Percentiles rank a stretch among this genome's conserved stretches.
Conservation (phyloP, 352 stramenopile genomes). For the Pythium phragmitis region DNA sequence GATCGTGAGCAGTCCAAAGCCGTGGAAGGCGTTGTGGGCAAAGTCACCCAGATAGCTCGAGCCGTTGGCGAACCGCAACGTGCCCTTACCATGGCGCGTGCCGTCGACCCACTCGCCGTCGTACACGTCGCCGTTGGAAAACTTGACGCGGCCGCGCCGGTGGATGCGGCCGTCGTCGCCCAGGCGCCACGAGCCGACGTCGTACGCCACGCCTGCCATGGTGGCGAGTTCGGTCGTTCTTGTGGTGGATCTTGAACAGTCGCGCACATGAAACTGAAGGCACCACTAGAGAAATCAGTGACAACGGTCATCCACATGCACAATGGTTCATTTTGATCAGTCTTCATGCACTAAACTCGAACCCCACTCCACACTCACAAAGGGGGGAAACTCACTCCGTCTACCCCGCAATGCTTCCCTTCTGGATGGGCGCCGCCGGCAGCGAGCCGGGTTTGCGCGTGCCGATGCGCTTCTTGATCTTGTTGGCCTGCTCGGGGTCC, state of each 20-base stretch:
- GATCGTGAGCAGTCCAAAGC: constrained; percentile 57
- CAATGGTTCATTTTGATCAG: constrained; percentile 13
- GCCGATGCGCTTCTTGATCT: constrained; percentile 77
- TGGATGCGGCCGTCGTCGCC: constrained; percentile 75
- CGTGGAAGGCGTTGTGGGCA: constrained; percentile 49
- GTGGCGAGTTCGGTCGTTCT: background rate
- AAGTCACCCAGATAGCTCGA: constrained; percentile 57
- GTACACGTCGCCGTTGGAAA: constrained; percentile 77
- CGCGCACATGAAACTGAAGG: background rate
- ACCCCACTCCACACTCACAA: constrained; percentile 4
- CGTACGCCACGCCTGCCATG: constrained; percentile 44
- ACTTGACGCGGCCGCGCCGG: constrained; percentile 62
- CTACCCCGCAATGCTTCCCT: constrained; percentile 53
- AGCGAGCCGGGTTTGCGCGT: constrained; percentile 62
- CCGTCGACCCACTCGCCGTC: constrained; percentile 85
- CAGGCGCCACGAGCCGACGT: constrained; percentile 67
- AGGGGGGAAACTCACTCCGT: background rate
- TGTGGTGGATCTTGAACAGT: background rate
- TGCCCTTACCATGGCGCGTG: constrained; percentile 66
- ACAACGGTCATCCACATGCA: background rate
- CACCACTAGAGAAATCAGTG: background rate
- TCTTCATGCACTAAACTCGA: constrained; percentile 14
- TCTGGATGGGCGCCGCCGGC: constrained; percentile 62
- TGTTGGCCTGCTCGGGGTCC: constrained; percentile 71
- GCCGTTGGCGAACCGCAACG: constrained; percentile 44